Evolutionary conservation across 257 asterid species (phyloP).

Genomic region (Ehretia macrophylla): DNA sequence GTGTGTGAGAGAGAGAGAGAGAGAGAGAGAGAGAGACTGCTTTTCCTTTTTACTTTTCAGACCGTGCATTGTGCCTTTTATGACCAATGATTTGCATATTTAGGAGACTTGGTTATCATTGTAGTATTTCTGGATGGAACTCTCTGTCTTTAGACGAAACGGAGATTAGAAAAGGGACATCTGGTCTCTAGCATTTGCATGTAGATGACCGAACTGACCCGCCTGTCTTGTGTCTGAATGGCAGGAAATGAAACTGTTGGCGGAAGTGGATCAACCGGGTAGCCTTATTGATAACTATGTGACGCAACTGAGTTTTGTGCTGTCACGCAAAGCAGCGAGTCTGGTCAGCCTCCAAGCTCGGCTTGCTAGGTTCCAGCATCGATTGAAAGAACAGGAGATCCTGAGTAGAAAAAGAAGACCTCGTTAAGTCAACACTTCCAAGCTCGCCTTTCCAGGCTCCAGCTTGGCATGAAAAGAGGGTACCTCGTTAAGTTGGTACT

Average conservation of each 20-base stretch:
- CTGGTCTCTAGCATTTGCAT: background rate
- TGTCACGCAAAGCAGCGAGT: slow-evolving; percentile 90
- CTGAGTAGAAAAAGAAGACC: slow-evolving; percentile 55
- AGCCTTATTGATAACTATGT: slow-evolving; percentile 88
- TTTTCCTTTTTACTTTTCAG: too few species aligned
- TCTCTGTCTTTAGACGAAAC: too few species aligned
- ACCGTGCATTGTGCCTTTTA: too few species aligned
- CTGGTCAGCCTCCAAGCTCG: slow-evolving; percentile 93
- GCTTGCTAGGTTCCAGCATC: slow-evolving; percentile 91
- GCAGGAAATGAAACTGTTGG: slow-evolving; percentile 95
- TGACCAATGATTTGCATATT: too few species aligned
- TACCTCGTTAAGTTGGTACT: slow-evolving; percentile 34
- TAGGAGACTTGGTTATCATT: too few species aligned
- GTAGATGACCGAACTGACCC: background rate
- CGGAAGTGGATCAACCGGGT: slow-evolving; percentile 94
- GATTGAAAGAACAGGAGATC: slow-evolving; percentile 88
- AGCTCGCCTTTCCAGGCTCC: slow-evolving; percentile 91
- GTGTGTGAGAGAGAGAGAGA: too few species aligned
- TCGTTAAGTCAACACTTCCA: slow-evolving; percentile 33
- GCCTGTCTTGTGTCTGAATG: slow-evolving; percentile 10
- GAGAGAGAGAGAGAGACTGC: too few species aligned
- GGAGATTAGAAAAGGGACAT: too few species aligned
- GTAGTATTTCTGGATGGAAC: too few species aligned
- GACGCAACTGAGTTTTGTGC: slow-evolving; percentile 77
- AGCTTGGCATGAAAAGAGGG: slow-evolving; percentile 84